A percentile compares a stretch with the other conserved stretches of the same genome.
phyloP scores from a whole-genome alignment of 768 basidiomycete genomes.

The Amanita pallidorosea region DNA sequence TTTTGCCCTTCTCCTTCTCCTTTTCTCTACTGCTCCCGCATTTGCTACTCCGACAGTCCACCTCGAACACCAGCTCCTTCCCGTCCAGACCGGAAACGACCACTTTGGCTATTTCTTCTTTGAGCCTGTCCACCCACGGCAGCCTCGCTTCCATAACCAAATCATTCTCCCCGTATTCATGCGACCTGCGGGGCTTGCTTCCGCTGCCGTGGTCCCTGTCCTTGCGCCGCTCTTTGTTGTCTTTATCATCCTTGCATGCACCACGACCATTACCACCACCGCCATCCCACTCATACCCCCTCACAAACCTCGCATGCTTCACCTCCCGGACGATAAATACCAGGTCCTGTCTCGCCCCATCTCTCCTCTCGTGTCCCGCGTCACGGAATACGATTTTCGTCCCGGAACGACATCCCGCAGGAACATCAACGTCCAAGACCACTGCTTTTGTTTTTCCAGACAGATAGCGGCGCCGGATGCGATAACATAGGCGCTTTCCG shows the following conservation, averaged over 20 bases:
- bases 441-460: slow-evolving; percentile 34
- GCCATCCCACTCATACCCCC: slow-evolving; percentile 3
- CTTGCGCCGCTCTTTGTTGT: background rate
- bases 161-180: slow-evolving; percentile 36
- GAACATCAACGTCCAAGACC: slow-evolving; percentile 41
- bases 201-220: background rate
- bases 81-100: slow-evolving; percentile 43
- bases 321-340: slow-evolving; percentile 46
- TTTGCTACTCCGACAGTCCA: slow-evolving; percentile 29
- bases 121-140: slow-evolving; percentile 40
- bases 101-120: slow-evolving; percentile 31
- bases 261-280: background rate
- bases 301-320: slow-evolving; percentile 27
- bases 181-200: slow-evolving; percentile 17
- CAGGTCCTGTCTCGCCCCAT: slow-evolving; percentile 48
- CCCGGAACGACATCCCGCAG: slow-evolving; percentile 43
- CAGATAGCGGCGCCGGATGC: slow-evolving; percentile 39
- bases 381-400: slow-evolving; percentile 41
- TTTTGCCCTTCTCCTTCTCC: slow-evolving; percentile 27
- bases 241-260: background rate
- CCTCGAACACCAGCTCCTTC: slow-evolving; percentile 30
- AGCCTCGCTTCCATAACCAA: slow-evolving; percentile 39
- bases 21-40: slow-evolving; percentile 14
- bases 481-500: slow-evolving; percentile 39
- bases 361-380: slow-evolving; percentile 46